Evolutionary conservation across 768 basidiomycete species (phyloP).

Genomic region (Xerocomus potaroensis): DNA sequence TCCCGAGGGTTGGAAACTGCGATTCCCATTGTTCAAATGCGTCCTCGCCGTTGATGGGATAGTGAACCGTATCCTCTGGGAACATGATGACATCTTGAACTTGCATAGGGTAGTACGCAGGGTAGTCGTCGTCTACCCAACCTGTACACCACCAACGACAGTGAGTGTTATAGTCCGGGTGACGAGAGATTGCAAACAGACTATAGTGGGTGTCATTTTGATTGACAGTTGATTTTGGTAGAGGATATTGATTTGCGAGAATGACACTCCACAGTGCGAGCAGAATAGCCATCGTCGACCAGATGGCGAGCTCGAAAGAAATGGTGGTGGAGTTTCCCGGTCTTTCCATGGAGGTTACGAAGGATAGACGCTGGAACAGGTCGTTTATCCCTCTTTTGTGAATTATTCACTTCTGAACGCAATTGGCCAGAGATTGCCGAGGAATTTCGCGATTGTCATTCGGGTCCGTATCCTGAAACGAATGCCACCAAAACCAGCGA

Average conservation of each 20-base stretch:
- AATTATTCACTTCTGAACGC: too few relatives aligned
- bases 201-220: slow-evolving; percentile 14
- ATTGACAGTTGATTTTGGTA: background rate
- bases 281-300: slow-evolving; percentile 16
- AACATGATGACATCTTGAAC: slow-evolving; percentile 20
- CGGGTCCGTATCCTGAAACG: too few relatives aligned
- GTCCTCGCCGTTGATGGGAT: slow-evolving; percentile 23
- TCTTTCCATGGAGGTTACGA: slow-evolving; percentile 9
- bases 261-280: slow-evolving; percentile 20
- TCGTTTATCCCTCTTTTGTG: background rate
- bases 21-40: slow-evolving; percentile 19
- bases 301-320: slow-evolving; percentile 20
- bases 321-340: slow-evolving; percentile 1
- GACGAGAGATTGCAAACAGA: slow-evolving; percentile 3
- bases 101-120: slow-evolving; percentile 24
- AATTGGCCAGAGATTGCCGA: too few relatives aligned
- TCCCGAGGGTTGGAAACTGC: slow-evolving; percentile 17
- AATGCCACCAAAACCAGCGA: too few relatives aligned
- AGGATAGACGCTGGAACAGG: background rate
- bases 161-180: slow-evolving; percentile 1
- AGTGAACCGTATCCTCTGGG: slow-evolving; percentile 25
- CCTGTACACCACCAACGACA: slow-evolving; percentile 7
- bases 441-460: too few relatives aligned
- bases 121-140: slow-evolving; percentile 27
- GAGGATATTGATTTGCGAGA: slow-evolving; percentile 1